Base-by-base conservation (phyloP, 2,329 filamentous ascomycete genomes). In the Xylaria sp. region DNA sequence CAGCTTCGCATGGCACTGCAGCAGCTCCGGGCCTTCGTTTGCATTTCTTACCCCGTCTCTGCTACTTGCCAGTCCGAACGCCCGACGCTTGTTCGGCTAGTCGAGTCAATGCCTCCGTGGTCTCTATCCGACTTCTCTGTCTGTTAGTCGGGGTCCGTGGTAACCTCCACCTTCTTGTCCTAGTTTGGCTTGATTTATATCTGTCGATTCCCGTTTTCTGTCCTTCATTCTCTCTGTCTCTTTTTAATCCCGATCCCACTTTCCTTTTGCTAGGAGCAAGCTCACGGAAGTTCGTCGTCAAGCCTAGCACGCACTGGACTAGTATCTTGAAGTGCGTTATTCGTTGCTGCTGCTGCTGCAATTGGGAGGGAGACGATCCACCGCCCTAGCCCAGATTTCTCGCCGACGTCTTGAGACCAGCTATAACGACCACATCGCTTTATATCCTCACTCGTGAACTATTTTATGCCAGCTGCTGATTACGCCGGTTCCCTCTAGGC, bases 101-200 rank as follows among this genome's bases (percentile, higher is more conserved):
- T 35, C 37, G 6, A 33, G 6, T 51, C 48, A 37, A 38, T 55
- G 37, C 19, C 54, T 54, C 54, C 17, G n/a, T 51, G 37, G 49
- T 44, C 61, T 49, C 57, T 57, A 54, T 63, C 49, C 57, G 56
- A 54, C 52, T 55, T 58, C 47, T 25, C 37, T 52, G 46, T 46
- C n/a, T n/a, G n/a, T n/a, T n/a, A n/a, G n/a, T n/a, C 57, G 47
- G 56, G 53, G 60, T 54, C 49, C 53, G 60, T 54, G 27, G 44
- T 23, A 54, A 55, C n/a, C 60, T 63, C 60, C 63, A 65, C 60
- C n/a, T 54, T 51, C 54, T 55, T 55, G 60, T 49, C 48, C 49
- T 60, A 59, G 52, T 58, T 41, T 62, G 57, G 37, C 35, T 17
- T 49, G n/a, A n/a, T 57, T 55, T 52, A 53, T 49, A 57, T 31